These are phyloP conservation scores for Rubia peregrina DNA, from an alignment of 305 asterid genomes.

Conservation along the genomic window DNA sequence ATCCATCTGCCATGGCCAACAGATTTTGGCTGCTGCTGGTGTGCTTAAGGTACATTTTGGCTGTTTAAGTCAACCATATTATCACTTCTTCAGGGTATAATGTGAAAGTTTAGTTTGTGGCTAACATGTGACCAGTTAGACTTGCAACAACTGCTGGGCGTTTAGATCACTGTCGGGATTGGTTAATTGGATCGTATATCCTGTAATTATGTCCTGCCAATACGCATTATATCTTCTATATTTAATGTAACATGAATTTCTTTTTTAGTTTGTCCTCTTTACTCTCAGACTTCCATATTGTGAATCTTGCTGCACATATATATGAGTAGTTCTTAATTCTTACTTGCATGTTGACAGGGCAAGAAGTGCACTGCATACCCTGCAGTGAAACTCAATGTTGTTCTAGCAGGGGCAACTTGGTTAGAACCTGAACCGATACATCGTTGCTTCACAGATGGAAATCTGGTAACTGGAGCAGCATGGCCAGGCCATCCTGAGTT, in stretches of 20 bases:
- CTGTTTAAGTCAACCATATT: not conserved
- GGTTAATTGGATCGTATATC: too few species aligned
- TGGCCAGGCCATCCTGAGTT: constrained; percentile 99
- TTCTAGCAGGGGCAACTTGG: constrained; percentile 85
- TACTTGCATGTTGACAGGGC: constrained; percentile 36
- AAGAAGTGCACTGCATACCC: constrained; percentile 94
- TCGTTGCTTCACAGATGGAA: constrained; percentile 85
- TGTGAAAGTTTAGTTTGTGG: not conserved
- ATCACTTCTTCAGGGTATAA: not conserved
- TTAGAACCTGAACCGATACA: constrained; percentile 86
- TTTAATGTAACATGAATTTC: too few species aligned
- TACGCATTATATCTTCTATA: too few species aligned
- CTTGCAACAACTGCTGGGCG: not conserved
- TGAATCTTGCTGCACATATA: not conserved
- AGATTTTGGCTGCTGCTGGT: constrained; percentile 88
- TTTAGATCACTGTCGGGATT: not conserved
- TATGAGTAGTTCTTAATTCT: not conserved
- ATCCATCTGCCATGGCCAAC: constrained; percentile 96
- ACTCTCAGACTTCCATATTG: not conserved
- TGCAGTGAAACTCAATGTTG: constrained; percentile 79
- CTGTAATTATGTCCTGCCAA: too few species aligned
- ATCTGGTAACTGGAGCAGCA: constrained; percentile 96
- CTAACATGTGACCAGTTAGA: not conserved
- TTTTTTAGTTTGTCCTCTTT: not conserved
- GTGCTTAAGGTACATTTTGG: constrained; percentile 58